Evolutionary conservation across 345 rosid genomes (phyloP).

Genomic region (Lepidium aucheri): DNA sequence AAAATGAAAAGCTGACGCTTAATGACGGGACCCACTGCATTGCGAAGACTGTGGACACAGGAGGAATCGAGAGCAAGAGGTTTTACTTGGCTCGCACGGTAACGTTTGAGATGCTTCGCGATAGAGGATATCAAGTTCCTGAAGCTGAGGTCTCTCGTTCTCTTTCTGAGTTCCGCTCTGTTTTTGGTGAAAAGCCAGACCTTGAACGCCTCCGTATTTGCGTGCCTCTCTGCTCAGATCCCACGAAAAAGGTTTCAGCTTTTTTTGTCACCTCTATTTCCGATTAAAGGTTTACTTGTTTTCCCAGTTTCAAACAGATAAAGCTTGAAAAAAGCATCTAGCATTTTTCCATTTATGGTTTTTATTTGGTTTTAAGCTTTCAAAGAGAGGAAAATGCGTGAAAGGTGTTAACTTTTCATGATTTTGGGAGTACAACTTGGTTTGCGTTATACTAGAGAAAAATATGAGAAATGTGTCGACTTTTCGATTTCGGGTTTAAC

Average conservation of each 20-base stretch:
- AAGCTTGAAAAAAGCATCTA: not conserved
- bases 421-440: not conserved
- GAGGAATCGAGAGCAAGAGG: slow-evolving; percentile 24
- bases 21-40: slow-evolving; percentile 15
- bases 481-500: not conserved
- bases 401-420: slow-evolving; percentile 7
- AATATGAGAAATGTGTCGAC: not conserved
- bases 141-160: slow-evolving; percentile 13
- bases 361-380: not conserved
- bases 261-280: not conserved
- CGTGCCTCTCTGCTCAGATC: slow-evolving; percentile 16
- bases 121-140: slow-evolving; percentile 27
- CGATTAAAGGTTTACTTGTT: not conserved
- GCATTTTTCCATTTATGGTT: not conserved
- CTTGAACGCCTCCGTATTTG: slow-evolving; percentile 25
- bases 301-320: slow-evolving; percentile 1
- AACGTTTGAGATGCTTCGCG: slow-evolving; percentile 29
- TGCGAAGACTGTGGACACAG: slow-evolving; percentile 10
- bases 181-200: slow-evolving; percentile 21
- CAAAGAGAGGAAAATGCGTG: not conserved
- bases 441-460: not conserved
- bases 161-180: slow-evolving; percentile 22
- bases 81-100: slow-evolving; percentile 35
- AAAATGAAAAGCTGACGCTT: not conserved
- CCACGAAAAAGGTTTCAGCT: slow-evolving; percentile 19